phyloP scores from a whole-genome alignment of 352 stramenopile genomes.

The Phytopythium chamaehyphon region DNA sequence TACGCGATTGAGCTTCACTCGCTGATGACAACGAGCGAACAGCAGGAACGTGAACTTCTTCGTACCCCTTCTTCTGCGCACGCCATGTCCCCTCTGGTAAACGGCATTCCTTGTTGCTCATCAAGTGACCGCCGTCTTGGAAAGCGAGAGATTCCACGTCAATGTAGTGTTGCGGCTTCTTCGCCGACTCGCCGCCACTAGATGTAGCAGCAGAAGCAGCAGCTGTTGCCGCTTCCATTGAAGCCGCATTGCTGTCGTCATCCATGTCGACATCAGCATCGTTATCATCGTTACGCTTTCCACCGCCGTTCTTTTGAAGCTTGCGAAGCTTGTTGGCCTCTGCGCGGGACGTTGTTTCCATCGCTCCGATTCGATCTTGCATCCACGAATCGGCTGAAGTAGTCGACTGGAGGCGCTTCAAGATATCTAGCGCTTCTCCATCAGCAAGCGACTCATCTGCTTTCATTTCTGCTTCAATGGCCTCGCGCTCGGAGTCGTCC shows the following conservation, averaged over 20 bases:
- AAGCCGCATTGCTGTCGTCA: neutral
- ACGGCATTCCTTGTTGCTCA: slow-evolving; percentile 97
- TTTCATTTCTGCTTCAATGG: slow-evolving; percentile 90
- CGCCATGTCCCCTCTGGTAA: slow-evolving; percentile 96
- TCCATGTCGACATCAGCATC: slow-evolving; percentile 52
- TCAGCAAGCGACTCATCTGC: slow-evolving; percentile 70
- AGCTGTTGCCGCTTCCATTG: neutral
- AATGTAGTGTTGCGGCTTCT: slow-evolving; percentile 85
- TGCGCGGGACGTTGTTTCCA: slow-evolving; percentile 77
- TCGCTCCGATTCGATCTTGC: slow-evolving; percentile 86
- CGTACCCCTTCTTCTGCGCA: slow-evolving; percentile 96
- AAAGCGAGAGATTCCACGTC: slow-evolving; percentile 96
- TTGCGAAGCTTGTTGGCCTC: slow-evolving; percentile 83
- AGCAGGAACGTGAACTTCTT: slow-evolving; percentile 99
- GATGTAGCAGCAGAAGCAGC: slow-evolving; percentile 1
- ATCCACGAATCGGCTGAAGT: slow-evolving; percentile 93
- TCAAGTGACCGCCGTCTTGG: slow-evolving; percentile 93
- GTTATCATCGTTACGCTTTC: slow-evolving; percentile 17
- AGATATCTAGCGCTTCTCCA: slow-evolving; percentile 86
- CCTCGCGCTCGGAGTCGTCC: slow-evolving; percentile 86
- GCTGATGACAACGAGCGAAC: slow-evolving; percentile 77
- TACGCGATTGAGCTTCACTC: slow-evolving; percentile 69
- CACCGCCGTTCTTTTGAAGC: slow-evolving; percentile 41
- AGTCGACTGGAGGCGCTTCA: slow-evolving; percentile 89
- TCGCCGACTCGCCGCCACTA: slow-evolving; percentile 20